These are phyloP conservation scores for Prunella vulgaris DNA, from an alignment of 257 asterid species.

Conservation along the genomic window DNA sequence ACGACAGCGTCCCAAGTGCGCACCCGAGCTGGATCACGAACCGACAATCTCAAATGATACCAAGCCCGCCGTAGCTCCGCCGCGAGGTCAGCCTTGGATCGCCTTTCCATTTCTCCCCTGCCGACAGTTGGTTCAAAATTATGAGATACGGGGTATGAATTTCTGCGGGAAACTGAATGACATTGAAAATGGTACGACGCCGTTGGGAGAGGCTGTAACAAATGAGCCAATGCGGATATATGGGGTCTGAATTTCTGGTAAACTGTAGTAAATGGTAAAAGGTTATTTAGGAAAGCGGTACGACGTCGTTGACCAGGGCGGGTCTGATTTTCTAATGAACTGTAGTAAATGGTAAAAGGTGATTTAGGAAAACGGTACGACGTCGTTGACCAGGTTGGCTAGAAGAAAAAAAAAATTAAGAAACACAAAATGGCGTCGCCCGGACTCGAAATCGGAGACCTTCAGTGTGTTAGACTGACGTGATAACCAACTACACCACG, in stretches of 20 bases:
- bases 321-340: no score
- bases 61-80: conserved; percentile 65
- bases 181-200: neutral
- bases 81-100: conserved; percentile 51
- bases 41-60: conserved; percentile 82
- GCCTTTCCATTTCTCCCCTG: conserved; percentile 20
- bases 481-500: conserved; percentile 99
- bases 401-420: neutral
- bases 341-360: neutral
- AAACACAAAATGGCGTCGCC: conserved; percentile 39
- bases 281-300: neutral
- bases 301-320: conserved; percentile 16
- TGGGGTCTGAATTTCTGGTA: no score
- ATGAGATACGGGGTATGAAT: neutral
- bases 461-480: conserved; percentile 99
- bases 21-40: conserved; percentile 71
- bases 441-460: conserved; percentile 82
- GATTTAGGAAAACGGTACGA: neutral
- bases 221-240: no score
- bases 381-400: neutral
- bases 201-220: neutral
- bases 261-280: neutral
- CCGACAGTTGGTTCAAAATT: conserved; percentile 8
- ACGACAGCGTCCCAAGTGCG: conserved; percentile 92
- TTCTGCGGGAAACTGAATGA: neutral